phyloP scores from a whole-genome alignment of 495 filamentous ascomycete species.

The Thozetella sp. region DNA sequence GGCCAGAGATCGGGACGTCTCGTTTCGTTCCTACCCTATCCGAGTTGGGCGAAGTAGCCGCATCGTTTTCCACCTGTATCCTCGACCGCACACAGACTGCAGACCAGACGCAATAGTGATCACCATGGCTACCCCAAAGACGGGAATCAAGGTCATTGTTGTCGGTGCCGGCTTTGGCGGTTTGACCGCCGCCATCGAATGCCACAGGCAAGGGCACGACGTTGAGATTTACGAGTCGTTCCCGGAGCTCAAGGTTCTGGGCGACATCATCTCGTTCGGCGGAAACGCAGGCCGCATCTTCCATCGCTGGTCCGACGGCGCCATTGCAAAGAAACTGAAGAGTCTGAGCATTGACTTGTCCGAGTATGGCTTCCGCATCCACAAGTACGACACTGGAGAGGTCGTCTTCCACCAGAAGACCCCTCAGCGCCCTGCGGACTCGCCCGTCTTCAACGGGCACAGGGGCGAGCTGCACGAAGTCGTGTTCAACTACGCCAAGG shows the following conservation, averaged over 20 bases:
- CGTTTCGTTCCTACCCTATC: too few relatives aligned
- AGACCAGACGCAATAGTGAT: too few relatives aligned
- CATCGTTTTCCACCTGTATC: too few relatives aligned
- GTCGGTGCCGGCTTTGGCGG: slow-evolving; percentile 64
- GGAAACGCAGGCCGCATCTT: slow-evolving; percentile 62
- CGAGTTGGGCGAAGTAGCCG: too few relatives aligned
- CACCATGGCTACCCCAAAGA: slow-evolving; percentile 31
- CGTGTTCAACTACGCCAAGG: slow-evolving; percentile 57
- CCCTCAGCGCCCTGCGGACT: slow-evolving; percentile 42
- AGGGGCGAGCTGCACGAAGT: slow-evolving; percentile 61
- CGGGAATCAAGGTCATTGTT: slow-evolving; percentile 57
- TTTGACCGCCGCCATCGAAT: slow-evolving; percentile 63
- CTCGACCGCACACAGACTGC: too few relatives aligned
- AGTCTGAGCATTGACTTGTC: slow-evolving; percentile 52
- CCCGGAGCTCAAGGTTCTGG: slow-evolving; percentile 56
- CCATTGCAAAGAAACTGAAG: slow-evolving; percentile 45
- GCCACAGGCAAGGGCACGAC: slow-evolving; percentile 60
- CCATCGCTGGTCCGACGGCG: slow-evolving; percentile 49
- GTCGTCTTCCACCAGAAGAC: slow-evolving; percentile 57
- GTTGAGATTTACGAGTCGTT: slow-evolving; percentile 62
- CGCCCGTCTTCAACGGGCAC: slow-evolving; percentile 63
- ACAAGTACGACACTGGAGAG: slow-evolving; percentile 64
- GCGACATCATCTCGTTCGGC: slow-evolving; percentile 68
- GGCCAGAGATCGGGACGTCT: too few relatives aligned
- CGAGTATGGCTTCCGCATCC: slow-evolving; percentile 59